Evolutionary conservation across 352 stramenopile genomes (phyloP).

Genomic region (Thalassiosira hispida): DNA sequence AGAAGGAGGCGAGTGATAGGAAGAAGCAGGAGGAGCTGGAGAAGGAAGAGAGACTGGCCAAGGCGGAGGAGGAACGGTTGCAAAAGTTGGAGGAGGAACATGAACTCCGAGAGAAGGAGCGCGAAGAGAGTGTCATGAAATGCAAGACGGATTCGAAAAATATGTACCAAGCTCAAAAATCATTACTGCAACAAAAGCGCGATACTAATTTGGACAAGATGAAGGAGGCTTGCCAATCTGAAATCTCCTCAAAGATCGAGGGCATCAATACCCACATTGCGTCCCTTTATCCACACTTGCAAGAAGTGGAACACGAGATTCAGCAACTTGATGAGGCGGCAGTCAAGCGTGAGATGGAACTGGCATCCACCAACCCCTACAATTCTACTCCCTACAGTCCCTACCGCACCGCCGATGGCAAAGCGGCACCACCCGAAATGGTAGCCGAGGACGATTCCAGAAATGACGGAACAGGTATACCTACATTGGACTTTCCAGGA

Average conservation of each 20-base stretch:
- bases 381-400: background rate
- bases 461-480: slow-evolving; percentile 1
- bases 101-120: slow-evolving; percentile 3
- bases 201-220: slow-evolving; percentile 9
- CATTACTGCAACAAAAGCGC: slow-evolving; percentile 12
- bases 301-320: slow-evolving; percentile 38
- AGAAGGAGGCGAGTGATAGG: slow-evolving; percentile 66
- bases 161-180: slow-evolving; percentile 11
- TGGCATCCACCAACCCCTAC: background rate
- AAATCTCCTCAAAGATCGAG: slow-evolving; percentile 15
- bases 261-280: slow-evolving; percentile 33
- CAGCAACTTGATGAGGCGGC: slow-evolving; percentile 13
- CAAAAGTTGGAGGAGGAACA: slow-evolving; percentile 13
- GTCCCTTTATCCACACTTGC: slow-evolving; percentile 13
- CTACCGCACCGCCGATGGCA: background rate
- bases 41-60: slow-evolving; percentile 22
- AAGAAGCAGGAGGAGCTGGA: slow-evolving; percentile 64
- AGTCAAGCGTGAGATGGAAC: background rate
- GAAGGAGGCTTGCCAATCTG: slow-evolving; percentile 26
- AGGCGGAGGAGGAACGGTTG: slow-evolving; percentile 28
- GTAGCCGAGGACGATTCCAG: slow-evolving; percentile 15
- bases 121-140: slow-evolving; percentile 17
- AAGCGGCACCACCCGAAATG: background rate
- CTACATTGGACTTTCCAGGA: slow-evolving; percentile 38
- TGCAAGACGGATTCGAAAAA: slow-evolving; percentile 11